Evolutionary conservation across 1,139 yeast species (phyloP).

Genomic region (Pichia sorboxylosa): DNA sequence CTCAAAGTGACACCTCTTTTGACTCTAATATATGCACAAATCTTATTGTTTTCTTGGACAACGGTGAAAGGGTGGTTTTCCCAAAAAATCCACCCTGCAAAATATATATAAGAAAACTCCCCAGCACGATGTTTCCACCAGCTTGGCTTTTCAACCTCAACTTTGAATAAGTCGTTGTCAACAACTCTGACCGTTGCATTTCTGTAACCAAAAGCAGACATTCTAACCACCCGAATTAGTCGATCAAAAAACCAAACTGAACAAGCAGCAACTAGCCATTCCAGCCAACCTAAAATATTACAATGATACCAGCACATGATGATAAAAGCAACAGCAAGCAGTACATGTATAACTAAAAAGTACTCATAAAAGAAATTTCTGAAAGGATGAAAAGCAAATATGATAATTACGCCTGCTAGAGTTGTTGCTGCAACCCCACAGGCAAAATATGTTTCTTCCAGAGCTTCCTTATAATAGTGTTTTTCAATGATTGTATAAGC

Average conservation of each 20-base stretch:
- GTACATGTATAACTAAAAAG: constrained; percentile 28
- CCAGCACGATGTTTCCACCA: constrained; percentile 29
- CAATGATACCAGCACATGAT: constrained; percentile 32
- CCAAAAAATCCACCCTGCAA: constrained; percentile 17
- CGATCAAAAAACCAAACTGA: constrained; percentile 31
- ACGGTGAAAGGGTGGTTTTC: constrained; percentile 33
- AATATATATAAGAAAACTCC: constrained; percentile 34
- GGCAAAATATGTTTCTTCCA: constrained; percentile 25
- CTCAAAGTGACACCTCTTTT: constrained; percentile 23
- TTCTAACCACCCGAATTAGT: constrained; percentile 25
- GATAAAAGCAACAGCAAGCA: constrained; percentile 27
- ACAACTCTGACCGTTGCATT: constrained; percentile 14
- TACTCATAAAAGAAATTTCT: constrained; percentile 37
- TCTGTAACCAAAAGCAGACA: constrained; percentile 29
- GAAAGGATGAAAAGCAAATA: constrained; percentile 34
- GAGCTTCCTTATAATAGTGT: constrained; percentile 8
- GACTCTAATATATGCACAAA: constrained; percentile 26
- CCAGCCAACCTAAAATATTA: constrained; percentile 31
- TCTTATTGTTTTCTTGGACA: constrained; percentile 10
- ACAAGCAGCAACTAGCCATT: constrained; percentile 32
- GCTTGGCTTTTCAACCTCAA: constrained; percentile 30
- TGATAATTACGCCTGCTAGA: constrained; percentile 29
- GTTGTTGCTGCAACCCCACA: constrained; percentile 30
- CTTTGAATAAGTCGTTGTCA: constrained; percentile 30
- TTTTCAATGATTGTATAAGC: constrained; percentile 12